Conservation (phyloP, 768 basidiomycete species). For the Russula olivacea region DNA sequence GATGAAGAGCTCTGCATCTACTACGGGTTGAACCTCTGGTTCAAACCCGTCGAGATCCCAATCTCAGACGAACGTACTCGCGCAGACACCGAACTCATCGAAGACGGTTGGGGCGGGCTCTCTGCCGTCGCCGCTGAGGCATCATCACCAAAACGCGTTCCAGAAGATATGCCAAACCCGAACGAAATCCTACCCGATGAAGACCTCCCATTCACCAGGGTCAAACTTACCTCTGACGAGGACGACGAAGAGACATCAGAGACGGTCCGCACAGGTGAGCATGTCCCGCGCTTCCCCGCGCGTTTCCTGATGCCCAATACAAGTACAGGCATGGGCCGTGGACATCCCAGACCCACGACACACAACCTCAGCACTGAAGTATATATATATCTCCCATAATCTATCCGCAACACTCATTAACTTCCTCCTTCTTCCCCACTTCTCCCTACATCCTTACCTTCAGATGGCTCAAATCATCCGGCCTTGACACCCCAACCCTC, state of each 20-base stretch:
- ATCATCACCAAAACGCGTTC: constrained; percentile 15
- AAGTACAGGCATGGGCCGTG: constrained; percentile 73
- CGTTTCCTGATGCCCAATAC: constrained; percentile 8
- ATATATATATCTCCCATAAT: constrained; percentile 16
- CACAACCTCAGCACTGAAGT: constrained; percentile 62
- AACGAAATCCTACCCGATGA: constrained; percentile 50
- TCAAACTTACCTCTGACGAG: constrained; percentile 50
- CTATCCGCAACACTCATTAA: background rate
- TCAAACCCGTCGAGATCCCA: constrained; percentile 39
- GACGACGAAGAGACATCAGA: constrained; percentile 57
- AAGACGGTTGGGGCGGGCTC: constrained; percentile 47
- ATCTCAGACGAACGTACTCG: background rate
- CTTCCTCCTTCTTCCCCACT: no score
- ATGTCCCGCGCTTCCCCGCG: background rate
- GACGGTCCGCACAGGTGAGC: constrained; percentile 51
- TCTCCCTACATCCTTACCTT: no score
- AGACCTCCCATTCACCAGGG: constrained; percentile 59
- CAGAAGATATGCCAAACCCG: constrained; percentile 32
- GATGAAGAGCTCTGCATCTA: constrained; percentile 78
- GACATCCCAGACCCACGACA: constrained; percentile 59
- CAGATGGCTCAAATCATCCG: constrained; percentile 66
- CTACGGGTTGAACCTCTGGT: constrained; percentile 66
- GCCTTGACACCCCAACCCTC: constrained; percentile 54
- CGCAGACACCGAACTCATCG: constrained; percentile 20
- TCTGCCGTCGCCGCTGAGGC: constrained; percentile 27